These are phyloP conservation scores for Ustilago sp. DNA, from an alignment of 1,284 basidiomycete genomes.

Conservation along the genomic window DNA sequence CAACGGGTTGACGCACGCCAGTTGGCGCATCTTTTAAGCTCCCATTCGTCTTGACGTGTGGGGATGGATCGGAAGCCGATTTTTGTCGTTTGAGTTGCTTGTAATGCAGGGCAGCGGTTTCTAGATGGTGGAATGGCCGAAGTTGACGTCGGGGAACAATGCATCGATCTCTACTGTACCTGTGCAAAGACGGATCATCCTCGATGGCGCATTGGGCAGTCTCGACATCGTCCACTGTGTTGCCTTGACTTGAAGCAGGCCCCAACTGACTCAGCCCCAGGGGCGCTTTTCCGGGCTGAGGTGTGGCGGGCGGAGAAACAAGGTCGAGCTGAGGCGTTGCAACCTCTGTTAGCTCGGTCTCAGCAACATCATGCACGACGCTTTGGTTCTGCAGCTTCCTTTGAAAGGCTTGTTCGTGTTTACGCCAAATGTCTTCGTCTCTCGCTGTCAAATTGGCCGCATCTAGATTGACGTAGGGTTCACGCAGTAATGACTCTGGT, in stretches of 20 bases:
- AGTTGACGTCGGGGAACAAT: slow-evolving; percentile 5
- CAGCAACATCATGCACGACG: slow-evolving; percentile 11
- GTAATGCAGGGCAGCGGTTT: neutral
- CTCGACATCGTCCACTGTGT: neutral
- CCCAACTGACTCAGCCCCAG: neutral
- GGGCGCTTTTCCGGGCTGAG: slow-evolving; percentile 1
- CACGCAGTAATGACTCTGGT: slow-evolving; percentile 1
- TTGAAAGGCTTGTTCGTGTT: slow-evolving; percentile 51
- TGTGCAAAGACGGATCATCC: slow-evolving; percentile 9
- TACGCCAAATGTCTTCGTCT: slow-evolving; percentile 51
- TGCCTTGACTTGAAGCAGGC: neutral
- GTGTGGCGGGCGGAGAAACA: neutral
- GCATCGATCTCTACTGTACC: slow-evolving; percentile 2
- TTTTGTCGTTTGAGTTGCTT: slow-evolving; percentile 5
- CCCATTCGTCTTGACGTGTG: neutral
- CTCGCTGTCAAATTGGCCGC: slow-evolving; percentile 19
- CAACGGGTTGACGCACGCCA: neutral
- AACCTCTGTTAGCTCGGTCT: slow-evolving; percentile 13
- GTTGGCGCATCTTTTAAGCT: neutral
- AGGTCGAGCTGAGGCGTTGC: slow-evolving; percentile 10
- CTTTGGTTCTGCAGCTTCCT: slow-evolving; percentile 38
- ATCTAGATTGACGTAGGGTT: slow-evolving; percentile 5
- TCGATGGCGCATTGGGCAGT: slow-evolving; percentile 21
- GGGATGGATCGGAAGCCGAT: neutral
- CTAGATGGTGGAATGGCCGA: slow-evolving; percentile 17